These are phyloP conservation scores for Daldinia eschscholtzii DNA, from an alignment of 2,329 filamentous ascomycete species.

Conservation along the genomic window DNA sequence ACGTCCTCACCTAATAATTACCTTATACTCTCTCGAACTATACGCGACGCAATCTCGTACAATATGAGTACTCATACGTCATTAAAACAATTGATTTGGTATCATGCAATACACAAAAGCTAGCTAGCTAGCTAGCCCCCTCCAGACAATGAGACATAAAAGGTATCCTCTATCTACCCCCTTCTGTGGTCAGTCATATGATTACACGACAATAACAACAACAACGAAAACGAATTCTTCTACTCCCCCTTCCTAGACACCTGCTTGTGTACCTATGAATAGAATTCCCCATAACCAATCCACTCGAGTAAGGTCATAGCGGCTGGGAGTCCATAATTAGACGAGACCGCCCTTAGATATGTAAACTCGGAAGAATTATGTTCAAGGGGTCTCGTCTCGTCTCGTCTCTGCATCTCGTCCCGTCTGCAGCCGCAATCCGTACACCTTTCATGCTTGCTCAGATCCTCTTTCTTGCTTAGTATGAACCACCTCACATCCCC, in stretches of 20 bases:
- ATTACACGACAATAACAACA: slow-evolving; percentile 8
- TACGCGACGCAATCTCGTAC: background rate
- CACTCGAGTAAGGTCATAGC: background rate
- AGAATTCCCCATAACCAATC: background rate
- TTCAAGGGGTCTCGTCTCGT: background rate
- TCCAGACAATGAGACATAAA: background rate
- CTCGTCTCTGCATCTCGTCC: background rate
- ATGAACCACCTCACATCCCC: background rate
- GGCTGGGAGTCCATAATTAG: background rate
- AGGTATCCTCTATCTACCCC: slow-evolving; percentile 5
- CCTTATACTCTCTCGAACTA: too few relatives aligned
- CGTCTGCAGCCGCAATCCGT: background rate
- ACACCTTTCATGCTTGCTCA: background rate
- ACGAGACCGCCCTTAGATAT: background rate
- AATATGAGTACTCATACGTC: background rate
- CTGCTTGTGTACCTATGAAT: background rate
- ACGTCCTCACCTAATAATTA: background rate
- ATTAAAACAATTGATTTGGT: slow-evolving; percentile 9
- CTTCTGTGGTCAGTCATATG: slow-evolving; percentile 6
- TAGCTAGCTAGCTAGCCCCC: background rate
- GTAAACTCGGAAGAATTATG: background rate
- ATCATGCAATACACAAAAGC: slow-evolving; percentile 11
- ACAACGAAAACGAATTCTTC: too few relatives aligned
- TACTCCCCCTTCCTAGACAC: background rate
- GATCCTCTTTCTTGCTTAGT: background rate